Evolutionary conservation across 495 filamentous ascomycete genomes (phyloP).

Genomic region (Penicillium arizonense): DNA sequence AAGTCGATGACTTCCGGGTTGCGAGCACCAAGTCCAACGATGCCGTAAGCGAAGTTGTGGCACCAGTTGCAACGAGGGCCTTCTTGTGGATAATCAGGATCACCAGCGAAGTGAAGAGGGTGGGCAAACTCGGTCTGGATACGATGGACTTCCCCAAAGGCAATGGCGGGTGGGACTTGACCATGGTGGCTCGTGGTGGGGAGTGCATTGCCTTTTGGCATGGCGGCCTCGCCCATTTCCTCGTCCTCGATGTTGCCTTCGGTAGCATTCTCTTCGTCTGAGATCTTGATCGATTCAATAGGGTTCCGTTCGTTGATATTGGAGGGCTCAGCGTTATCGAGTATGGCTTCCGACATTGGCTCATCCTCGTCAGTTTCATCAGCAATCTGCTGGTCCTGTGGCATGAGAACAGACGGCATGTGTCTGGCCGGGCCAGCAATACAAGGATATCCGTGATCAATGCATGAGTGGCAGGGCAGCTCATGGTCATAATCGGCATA

Average conservation of each 20-base stretch:
- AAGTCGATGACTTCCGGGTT: conserved; percentile 1
- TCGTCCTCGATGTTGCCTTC: not conserved
- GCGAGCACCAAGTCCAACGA: conserved; percentile 4
- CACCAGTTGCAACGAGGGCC: conserved; percentile 9
- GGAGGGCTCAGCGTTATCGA: not conserved
- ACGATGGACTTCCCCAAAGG: not conserved
- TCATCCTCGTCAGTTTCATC: no score
- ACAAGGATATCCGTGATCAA: not conserved
- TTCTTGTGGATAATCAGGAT: not conserved
- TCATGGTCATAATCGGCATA: conserved; percentile 3
- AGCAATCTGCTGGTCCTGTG: not conserved
- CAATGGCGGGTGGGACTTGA: no score
- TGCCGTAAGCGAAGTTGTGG: conserved; percentile 13
- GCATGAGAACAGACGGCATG: not conserved
- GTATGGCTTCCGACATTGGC: no score
- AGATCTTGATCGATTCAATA: not conserved
- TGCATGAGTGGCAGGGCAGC: not conserved
- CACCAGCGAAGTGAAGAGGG: not conserved
- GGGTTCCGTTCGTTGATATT: not conserved
- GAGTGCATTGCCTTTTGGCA: not conserved
- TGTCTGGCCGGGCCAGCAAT: conserved; percentile 3
- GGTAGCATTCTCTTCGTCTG: not conserved
- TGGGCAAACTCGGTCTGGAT: conserved; percentile 3
- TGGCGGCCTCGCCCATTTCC: not conserved
- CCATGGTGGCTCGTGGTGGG: not conserved